Percentiles rank a stretch among this genome's conserved stretches.
Conservation (phyloP, 345 rosid species). For the Rhizophora apiculata region DNA sequence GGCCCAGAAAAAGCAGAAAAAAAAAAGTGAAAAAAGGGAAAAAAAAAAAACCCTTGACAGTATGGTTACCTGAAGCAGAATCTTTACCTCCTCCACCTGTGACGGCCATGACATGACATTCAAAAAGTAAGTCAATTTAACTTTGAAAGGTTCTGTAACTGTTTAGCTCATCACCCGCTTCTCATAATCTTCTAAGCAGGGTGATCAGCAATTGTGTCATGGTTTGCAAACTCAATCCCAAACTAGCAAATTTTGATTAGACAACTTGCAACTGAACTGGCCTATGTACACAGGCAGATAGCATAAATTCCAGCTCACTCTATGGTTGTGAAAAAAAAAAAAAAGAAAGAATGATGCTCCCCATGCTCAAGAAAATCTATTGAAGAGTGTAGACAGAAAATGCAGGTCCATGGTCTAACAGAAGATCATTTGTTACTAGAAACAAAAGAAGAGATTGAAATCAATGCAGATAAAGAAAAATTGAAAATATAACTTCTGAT, state of each 20-base stretch:
- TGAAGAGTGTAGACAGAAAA: neutral
- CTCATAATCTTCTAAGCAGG: slow-evolving; percentile 11
- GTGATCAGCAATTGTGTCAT: slow-evolving; percentile 8
- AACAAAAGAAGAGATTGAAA: neutral
- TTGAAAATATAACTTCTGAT: slow-evolving; percentile 4
- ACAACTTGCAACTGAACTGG: slow-evolving; percentile 10
- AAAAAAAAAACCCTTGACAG: neutral
- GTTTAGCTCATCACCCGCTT: slow-evolving; percentile 1
- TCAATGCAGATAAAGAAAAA: slow-evolving; percentile 8
- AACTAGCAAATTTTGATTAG: slow-evolving; percentile 3
- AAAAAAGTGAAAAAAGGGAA: neutral
- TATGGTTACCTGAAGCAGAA: slow-evolving; percentile 40
- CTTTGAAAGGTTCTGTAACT: slow-evolving; percentile 1
- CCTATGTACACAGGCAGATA: neutral
- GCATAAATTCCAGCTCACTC: neutral
- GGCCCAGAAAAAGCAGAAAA: neutral
- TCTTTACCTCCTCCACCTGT: slow-evolving; percentile 46
- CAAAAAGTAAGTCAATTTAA: slow-evolving; percentile 17
- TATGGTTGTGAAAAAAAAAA: neutral
- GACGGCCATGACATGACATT: slow-evolving; percentile 13
- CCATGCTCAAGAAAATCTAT: neutral
- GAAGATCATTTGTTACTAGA: neutral
- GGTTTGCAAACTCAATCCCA: slow-evolving; percentile 45
- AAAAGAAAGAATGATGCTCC: too few relatives aligned
- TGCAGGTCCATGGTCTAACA: neutral